Percentiles rank a stretch among this genome's conserved stretches.
Conservation (phyloP, 768 basidiomycete genomes). For the Suillus clintonianus region DNA sequence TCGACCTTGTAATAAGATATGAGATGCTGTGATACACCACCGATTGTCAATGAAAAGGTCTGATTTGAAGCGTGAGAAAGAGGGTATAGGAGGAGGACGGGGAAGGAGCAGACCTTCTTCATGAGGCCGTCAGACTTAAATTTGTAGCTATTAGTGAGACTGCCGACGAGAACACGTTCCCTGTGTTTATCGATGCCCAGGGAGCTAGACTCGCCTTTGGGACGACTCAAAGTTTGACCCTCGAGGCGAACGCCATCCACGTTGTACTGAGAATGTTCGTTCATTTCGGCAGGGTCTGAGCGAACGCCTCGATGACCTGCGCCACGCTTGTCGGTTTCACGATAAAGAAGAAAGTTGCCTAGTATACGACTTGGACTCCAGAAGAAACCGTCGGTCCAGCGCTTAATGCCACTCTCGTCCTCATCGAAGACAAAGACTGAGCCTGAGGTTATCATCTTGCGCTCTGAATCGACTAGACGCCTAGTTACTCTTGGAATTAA, state of each 20-base stretch:
- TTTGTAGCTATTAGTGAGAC: conserved; percentile 89
- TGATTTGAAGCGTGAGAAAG: conserved; percentile 41
- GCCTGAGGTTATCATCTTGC: conserved; percentile 90
- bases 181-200: conserved; percentile 65
- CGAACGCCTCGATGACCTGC: conserved; percentile 60
- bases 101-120: conserved; percentile 77
- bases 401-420: conserved; percentile 94
- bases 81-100: conserved; percentile 1
- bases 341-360: conserved; percentile 94
- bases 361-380: conserved; percentile 94
- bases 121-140: conserved; percentile 93
- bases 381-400: conserved; percentile 97
- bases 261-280: conserved; percentile 41
- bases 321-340: conserved; percentile 87
- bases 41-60: conserved; percentile 91
- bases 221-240: conserved; percentile 60
- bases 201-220: conserved; percentile 53
- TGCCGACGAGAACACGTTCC: conserved; percentile 85
- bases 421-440: conserved; percentile 98
- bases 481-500: conserved; percentile 91
- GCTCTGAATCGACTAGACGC: conserved; percentile 88
- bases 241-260: conserved; percentile 31
- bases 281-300: conserved; percentile 39
- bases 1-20: conserved; percentile 94
- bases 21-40: conserved; percentile 85